Evolutionary conservation across 2,329 filamentous ascomycete species (phyloP).

Genomic region (Alternaria incomplexa): DNA sequence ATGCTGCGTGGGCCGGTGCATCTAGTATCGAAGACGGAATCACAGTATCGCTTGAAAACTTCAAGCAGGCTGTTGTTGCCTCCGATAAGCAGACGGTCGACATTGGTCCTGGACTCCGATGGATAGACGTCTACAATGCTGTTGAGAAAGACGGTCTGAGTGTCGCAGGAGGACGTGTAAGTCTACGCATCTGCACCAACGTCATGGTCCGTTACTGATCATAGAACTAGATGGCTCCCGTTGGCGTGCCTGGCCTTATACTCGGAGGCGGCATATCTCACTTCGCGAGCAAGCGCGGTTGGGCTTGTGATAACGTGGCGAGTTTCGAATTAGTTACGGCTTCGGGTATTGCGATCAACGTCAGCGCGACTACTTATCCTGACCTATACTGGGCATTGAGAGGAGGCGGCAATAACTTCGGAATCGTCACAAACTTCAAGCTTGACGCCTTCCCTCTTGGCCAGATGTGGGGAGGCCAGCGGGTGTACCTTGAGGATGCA

Average conservation of each 20-base stretch:
- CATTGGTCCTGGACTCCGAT: slow-evolving; percentile 36
- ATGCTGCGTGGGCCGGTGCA: slow-evolving; percentile 46
- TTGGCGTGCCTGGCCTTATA: slow-evolving; percentile 37
- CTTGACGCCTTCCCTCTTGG: slow-evolving; percentile 21
- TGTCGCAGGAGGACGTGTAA: slow-evolving; percentile 32
- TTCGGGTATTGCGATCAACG: slow-evolving; percentile 14
- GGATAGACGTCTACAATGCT: slow-evolving; percentile 35
- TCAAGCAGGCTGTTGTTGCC: slow-evolving; percentile 35
- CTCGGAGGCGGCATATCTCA: slow-evolving; percentile 35
- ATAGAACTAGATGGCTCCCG: slow-evolving; percentile 10
- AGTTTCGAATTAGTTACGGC: slow-evolving; percentile 25
- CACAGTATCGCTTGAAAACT: slow-evolving; percentile 48
- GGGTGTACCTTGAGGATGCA: slow-evolving; percentile 14
- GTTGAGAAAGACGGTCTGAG: slow-evolving; percentile 29
- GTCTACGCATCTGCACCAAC: background rate
- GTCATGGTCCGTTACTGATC: background rate
- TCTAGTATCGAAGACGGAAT: slow-evolving; percentile 53
- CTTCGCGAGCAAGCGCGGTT: slow-evolving; percentile 29
- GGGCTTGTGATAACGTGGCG: slow-evolving; percentile 38
- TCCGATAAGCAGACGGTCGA: slow-evolving; percentile 28
- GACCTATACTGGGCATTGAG: slow-evolving; percentile 49
- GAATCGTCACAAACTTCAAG: slow-evolving; percentile 38
- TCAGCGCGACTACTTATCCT: slow-evolving; percentile 28
- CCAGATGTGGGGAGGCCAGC: slow-evolving; percentile 32
- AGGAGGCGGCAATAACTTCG: slow-evolving; percentile 43